A percentile compares a stretch with the other conserved stretches of the same genome.
Evolutionary conservation across 768 basidiomycete genomes (phyloP).

Genomic region (Paxillus rubicundulus): DNA sequence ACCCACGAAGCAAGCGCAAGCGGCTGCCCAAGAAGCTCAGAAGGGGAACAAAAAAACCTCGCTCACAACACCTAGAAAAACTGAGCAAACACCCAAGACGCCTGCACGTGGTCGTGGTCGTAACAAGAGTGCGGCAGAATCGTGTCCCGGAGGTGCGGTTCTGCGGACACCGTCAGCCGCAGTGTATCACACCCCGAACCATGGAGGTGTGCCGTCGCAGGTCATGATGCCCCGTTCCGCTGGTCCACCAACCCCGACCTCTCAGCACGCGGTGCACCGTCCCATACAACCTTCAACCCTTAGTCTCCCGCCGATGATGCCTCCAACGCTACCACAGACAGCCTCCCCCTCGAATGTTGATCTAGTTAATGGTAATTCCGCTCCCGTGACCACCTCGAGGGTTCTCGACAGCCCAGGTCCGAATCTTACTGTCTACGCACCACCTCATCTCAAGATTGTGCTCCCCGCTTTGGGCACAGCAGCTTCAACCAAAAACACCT

Average conservation of each 20-base stretch:
- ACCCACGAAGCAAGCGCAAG: conserved; percentile 16
- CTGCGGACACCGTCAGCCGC: background rate
- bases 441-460: conserved; percentile 1
- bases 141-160: background rate
- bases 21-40: conserved; percentile 3
- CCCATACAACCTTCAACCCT: conserved; percentile 16
- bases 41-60: conserved; percentile 2
- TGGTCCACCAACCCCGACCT: background rate
- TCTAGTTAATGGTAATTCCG: background rate
- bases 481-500: background rate
- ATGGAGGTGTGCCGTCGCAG: background rate
- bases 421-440: background rate
- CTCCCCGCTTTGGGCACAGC: background rate
- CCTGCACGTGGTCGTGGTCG: background rate
- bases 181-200: conserved; percentile 8
- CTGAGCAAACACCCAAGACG: background rate
- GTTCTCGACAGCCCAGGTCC: background rate
- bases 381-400: background rate
- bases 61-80: background rate
- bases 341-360: background rate
- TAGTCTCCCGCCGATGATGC: background rate
- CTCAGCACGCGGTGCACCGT: background rate
- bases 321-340: background rate
- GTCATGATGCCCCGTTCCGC: background rate
- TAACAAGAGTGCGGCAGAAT: background rate